Base-by-base conservation (phyloP, 2,329 filamentous ascomycete species). In the Xylogone sp. region DNA sequence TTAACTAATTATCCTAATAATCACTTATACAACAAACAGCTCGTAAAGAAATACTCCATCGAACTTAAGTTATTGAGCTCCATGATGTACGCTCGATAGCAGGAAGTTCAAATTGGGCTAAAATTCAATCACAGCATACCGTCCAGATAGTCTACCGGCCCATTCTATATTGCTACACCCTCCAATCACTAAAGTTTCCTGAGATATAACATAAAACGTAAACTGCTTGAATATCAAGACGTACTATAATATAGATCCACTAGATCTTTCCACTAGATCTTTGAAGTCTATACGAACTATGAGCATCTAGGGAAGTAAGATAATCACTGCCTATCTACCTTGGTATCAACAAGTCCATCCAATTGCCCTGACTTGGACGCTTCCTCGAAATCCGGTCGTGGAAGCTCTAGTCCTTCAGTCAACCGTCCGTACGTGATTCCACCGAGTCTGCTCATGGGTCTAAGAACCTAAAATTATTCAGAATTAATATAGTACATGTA, bases 371-470 rank as follows among this genome's bases (percentile, higher is more conserved):
- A 69, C 55, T 73, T 72, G 45, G 76, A 70, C 6, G 69, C 59
- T 27, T 60, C 59, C 10, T 57, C 54, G 48, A 62, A 86, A 54
- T 79, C 76, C 0, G 78, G 84, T 42, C 87, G 75, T 5, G 78
- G 81, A 21, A 96, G 69, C 74, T 96, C 91, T 21, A 90, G 71
- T 0, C 74, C 86, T 56, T 92, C 83, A 0, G 79, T 84, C 0
- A 80, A 74, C 43, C 91, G 78, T 0, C 79, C 87, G 66, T 96
- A 97, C 0, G 87, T 87, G 61, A 97, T 95, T 1, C 93, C 93
- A 21, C 93, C 93, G 21, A 97, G 63, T 34, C 93, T 81, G 57
- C 82, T 83, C 16, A 96, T 78, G 0, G 93, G 90, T 55, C 82
- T 82, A 51, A 97, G 71, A 8, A 95, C 77, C 71, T 85, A 47